phyloP scores from a whole-genome alignment of 768 basidiomycete species.

The Baorangia bicolor region DNA sequence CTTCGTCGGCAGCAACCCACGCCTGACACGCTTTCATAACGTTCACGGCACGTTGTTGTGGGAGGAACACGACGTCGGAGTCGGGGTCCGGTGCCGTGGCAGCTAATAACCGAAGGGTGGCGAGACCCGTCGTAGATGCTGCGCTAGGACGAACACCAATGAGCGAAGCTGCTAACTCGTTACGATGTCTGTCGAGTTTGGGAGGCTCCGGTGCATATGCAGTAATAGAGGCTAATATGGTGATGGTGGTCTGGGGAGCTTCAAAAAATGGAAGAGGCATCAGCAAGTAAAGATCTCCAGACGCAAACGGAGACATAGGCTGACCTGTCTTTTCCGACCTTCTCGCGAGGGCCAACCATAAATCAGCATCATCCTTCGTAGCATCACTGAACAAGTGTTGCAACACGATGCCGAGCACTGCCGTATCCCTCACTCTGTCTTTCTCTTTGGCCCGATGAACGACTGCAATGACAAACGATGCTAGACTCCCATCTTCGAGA shows the following conservation, averaged over 20 bases:
- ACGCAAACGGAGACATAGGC: slow-evolving; percentile 16
- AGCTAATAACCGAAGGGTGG: slow-evolving; percentile 63
- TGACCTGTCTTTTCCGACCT: slow-evolving; percentile 61
- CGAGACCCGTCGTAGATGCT: slow-evolving; percentile 69
- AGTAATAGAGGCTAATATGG: slow-evolving; percentile 62
- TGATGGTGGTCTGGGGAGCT: slow-evolving; percentile 73
- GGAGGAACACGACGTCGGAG: slow-evolving; percentile 79
- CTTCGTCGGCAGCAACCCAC: slow-evolving; percentile 67
- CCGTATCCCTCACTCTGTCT: slow-evolving; percentile 53
- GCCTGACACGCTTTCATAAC: slow-evolving; percentile 78
- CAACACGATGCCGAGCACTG: slow-evolving; percentile 61
- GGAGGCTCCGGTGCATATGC: slow-evolving; percentile 64
- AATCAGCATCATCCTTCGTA: slow-evolving; percentile 63
- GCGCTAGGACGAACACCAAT: slow-evolving; percentile 61
- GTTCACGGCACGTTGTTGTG: slow-evolving; percentile 82
- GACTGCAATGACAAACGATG: slow-evolving; percentile 35
- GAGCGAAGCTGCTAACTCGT: slow-evolving; percentile 84
- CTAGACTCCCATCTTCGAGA: slow-evolving; percentile 19
- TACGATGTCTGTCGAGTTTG: slow-evolving; percentile 76
- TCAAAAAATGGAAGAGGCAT: background rate
- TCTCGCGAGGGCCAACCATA: slow-evolving; percentile 74
- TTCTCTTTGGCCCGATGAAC: slow-evolving; percentile 30
- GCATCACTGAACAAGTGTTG: slow-evolving; percentile 58
- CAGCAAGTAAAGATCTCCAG: background rate
- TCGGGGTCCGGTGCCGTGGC: slow-evolving; percentile 76